phyloP scores from a whole-genome alignment of 139 green algal genomes.

The Chlamydomonas schloesseri region DNA sequence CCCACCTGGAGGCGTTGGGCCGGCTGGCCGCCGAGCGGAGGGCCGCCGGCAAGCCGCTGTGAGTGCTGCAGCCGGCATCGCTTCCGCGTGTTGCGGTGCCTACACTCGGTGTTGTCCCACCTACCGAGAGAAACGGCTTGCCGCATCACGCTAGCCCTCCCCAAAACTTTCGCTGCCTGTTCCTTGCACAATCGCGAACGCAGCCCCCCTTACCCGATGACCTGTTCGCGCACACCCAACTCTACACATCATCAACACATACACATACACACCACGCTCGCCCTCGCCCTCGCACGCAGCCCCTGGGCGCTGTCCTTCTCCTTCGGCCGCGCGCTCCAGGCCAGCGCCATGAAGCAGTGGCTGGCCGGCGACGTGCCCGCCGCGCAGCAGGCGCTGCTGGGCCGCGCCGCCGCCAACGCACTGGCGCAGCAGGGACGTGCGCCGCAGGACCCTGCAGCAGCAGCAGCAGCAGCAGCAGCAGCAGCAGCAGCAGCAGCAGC shows the following conservation, averaged over 20 bases:
- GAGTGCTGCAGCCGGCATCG: background rate
- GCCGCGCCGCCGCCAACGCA: slow-evolving; percentile 88
- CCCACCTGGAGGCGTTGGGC: slow-evolving; percentile 88
- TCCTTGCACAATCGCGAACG: too few relatives aligned
- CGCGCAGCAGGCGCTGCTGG: slow-evolving; percentile 87
- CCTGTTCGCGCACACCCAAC: too few relatives aligned
- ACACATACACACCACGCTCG: slow-evolving; percentile 76
- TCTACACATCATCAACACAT: too few relatives aligned
- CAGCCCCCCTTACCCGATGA: too few relatives aligned
- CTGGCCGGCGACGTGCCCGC: slow-evolving; percentile 68
- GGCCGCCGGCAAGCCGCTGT: slow-evolving; percentile 39
- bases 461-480: too few relatives aligned
- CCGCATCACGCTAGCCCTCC: too few relatives aligned
- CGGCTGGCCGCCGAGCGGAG: background rate
- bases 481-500: background rate
- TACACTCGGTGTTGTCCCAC: too few relatives aligned
- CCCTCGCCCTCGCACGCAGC: slow-evolving; percentile 50
- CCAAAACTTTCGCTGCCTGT: too few relatives aligned
- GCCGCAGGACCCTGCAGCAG: background rate
- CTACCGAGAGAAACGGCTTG: too few relatives aligned
- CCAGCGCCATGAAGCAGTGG: slow-evolving; percentile 76
- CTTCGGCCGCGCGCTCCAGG: slow-evolving; percentile 90
- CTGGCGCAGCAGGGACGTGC: slow-evolving; percentile 81
- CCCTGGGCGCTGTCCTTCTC: slow-evolving; percentile 93
- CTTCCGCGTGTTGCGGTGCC: too few relatives aligned